Evolutionary conservation across 345 rosid genomes (phyloP), one percentile per base, ranked within the genome.

Genomic region (Gossypium ekmanianum): DNA sequence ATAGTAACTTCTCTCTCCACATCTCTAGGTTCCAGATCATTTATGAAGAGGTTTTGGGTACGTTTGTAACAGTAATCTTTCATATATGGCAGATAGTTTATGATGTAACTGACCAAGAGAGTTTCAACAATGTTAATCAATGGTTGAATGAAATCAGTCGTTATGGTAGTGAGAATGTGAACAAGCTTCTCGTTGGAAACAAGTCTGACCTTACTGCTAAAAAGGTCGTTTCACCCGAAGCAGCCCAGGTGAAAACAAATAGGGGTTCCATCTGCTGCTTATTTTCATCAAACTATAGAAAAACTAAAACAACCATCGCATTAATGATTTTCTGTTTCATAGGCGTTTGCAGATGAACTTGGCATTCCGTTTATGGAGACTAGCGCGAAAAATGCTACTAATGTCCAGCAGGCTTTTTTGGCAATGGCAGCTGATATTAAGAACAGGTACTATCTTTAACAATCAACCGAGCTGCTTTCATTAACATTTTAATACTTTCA

Each of bases 321-420:
- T 47, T 68, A 61, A 41, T n/a, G 12, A 14, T 55, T 67, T 52
- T 64, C 14, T 73, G 74, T 63, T 59, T 52, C n/a, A 79, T 78
- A 91, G 97, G 92, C 91, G 67, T 89, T 89, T 75, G 92, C 96
- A 0, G 92, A 91, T 79, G 88, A 91, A 76, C 83, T 89, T 73
- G 87, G 93, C 73, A 91, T 91, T 75, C 93, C 96, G 0, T 91
- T 91, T 82, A 74, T 91, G 89, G 96, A 89, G 81, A 91, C 96
- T 22, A 91, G 96, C 79, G 93, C 93, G 12, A 91, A 91, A 84
- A 84, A 79, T 81, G 86, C 96, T 70, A 75, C 86, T 75, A 89
- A 91, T 58, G 92, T 89, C 12, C 92, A 91, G 76, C 82, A 89
- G 74, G 97, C 94, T 73, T 91, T 89, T 81, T 88, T 89, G 94